These are phyloP conservation scores for Cicer judaicum DNA, from an alignment of 306 rosid species.

Conservation along the genomic window DNA sequence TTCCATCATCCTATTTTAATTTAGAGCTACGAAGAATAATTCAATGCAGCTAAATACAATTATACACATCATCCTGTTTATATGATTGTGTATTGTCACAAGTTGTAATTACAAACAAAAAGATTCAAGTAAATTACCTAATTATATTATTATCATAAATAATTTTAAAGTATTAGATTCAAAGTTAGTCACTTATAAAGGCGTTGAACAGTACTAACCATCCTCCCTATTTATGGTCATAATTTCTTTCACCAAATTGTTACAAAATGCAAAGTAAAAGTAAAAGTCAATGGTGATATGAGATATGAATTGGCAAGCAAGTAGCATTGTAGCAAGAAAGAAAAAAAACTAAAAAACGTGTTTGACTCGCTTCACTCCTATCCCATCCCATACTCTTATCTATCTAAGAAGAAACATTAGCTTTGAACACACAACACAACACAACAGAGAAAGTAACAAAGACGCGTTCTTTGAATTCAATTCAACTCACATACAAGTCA, in stretches of 20 bases:
- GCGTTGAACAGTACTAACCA: too few species aligned
- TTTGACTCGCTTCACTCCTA: not conserved
- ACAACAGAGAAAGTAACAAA: not conserved
- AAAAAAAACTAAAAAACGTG: not conserved
- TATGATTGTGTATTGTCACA: too few species aligned
- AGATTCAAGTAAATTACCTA: not conserved
- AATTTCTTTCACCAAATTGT: too few species aligned
- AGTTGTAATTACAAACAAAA: too few species aligned
- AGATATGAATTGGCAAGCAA: not conserved
- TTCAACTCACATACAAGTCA: not conserved
- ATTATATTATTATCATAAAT: not conserved
- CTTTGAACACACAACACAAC: not conserved
- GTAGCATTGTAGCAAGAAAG: too few species aligned
- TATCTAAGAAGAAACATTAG: not conserved
- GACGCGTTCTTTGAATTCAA: constrained; percentile 4
- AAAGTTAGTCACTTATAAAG: too few species aligned
- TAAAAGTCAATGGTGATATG: not conserved
- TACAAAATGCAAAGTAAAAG: not conserved
- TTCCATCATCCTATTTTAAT: not conserved
- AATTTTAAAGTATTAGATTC: too few species aligned
- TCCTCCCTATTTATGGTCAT: too few species aligned
- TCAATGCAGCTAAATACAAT: too few species aligned
- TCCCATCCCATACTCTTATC: not conserved
- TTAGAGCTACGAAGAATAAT: not conserved
- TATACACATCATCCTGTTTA: too few species aligned